Evolutionary conservation across 306 rosid genomes (phyloP).

Genomic region (Cucumis hystrix): DNA sequence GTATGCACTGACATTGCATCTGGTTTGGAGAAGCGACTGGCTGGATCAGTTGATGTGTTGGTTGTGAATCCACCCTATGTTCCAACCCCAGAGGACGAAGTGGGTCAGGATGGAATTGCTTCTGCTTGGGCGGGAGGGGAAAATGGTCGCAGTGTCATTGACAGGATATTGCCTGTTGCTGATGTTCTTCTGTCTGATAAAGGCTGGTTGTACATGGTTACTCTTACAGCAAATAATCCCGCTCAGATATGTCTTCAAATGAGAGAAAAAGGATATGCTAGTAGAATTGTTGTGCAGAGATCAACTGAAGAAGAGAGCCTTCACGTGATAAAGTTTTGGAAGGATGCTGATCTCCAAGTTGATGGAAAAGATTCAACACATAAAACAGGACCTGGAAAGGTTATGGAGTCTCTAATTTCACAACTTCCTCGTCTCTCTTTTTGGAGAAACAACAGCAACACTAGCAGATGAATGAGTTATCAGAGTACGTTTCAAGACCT

Average conservation of each 20-base stretch:
- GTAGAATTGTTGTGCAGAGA: constrained; percentile 72
- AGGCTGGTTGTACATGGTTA: constrained; percentile 90
- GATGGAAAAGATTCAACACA: constrained; percentile 17
- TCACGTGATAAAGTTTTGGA: constrained; percentile 89
- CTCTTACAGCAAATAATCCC: constrained; percentile 68
- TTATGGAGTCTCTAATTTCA: constrained; percentile 29
- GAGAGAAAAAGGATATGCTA: constrained; percentile 72
- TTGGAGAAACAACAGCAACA: constrained; percentile 26
- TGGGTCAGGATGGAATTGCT: constrained; percentile 61
- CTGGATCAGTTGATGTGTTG: constrained; percentile 69
- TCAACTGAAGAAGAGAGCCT: constrained; percentile 88
- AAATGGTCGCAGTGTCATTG: constrained; percentile 75
- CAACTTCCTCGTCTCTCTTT: constrained; percentile 26
- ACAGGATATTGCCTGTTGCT: constrained; percentile 60
- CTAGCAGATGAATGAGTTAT: constrained; percentile 14
- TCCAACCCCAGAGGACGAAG: constrained; percentile 93
- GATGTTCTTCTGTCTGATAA: constrained; percentile 63
- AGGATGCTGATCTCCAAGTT: constrained; percentile 23
- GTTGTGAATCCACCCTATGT: constrained; percentile 97
- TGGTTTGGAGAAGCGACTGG: constrained; percentile 66
- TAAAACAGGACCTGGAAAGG: constrained; percentile 20
- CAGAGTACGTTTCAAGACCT: neutral
- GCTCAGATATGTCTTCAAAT: constrained; percentile 59
- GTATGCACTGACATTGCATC: constrained; percentile 57
- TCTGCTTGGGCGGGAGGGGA: constrained; percentile 97